Conservation (phyloP, 1,284 basidiomycete species). For the Sphaerobolus stellatus region DNA sequence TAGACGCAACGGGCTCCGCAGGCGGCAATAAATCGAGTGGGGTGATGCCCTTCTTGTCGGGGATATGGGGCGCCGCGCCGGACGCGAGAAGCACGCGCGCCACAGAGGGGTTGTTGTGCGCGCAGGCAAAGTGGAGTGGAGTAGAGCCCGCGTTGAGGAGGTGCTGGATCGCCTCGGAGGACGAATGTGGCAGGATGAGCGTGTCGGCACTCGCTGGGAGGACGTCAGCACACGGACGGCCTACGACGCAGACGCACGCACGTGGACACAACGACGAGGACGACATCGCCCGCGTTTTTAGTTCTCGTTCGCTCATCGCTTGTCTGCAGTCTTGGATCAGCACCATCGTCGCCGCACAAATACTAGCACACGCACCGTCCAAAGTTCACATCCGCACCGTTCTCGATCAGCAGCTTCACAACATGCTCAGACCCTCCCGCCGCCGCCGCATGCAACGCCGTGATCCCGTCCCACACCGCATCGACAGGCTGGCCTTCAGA, state of each 20-base stretch:
- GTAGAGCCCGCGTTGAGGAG: conserved; percentile 62
- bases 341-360: not conserved
- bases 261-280: conserved; percentile 2
- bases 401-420: conserved; percentile 82
- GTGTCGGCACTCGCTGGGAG: conserved; percentile 1
- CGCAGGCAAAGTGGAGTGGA: conserved; percentile 91
- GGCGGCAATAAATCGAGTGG: conserved; percentile 44
- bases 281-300: conserved; percentile 5
- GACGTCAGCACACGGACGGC: not conserved
- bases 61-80: conserved; percentile 73
- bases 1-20: not conserved
- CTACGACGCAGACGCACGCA: not conserved
- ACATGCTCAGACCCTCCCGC: conserved; percentile 84
- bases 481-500: conserved; percentile 93
- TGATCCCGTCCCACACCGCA: conserved; percentile 86
- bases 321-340: not conserved
- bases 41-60: conserved; percentile 86
- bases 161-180: too few relatives aligned
- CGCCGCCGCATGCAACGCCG: conserved; percentile 88
- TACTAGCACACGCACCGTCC: conserved; percentile 54
- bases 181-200: not conserved
- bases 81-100: conserved; percentile 75
- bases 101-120: conserved; percentile 80
- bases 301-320: conserved; percentile 11
- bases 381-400: conserved; percentile 92